A percentile compares a stretch with the other conserved stretches of the same genome.
phyloP scores from a whole-genome alignment of 192 early-diverging fungal genomes.

The Backusella psychrophila region DNA sequence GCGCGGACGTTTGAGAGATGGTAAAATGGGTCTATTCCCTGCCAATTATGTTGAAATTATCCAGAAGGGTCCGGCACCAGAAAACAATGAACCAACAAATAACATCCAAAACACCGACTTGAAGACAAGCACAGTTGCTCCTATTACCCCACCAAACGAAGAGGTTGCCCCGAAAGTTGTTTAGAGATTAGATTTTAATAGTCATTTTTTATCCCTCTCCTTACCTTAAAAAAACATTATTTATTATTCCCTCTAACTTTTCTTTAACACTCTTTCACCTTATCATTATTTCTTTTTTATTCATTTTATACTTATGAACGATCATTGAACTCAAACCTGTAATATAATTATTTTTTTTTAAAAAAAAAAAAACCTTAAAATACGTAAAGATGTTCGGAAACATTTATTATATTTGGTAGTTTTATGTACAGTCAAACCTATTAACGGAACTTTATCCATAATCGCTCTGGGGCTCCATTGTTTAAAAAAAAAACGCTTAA shows the following conservation, averaged over 20 bases:
- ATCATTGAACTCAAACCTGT: conserved; percentile 6
- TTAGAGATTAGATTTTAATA: neutral
- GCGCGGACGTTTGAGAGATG: conserved; percentile 80
- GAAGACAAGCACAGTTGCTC: neutral
- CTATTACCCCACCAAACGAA: neutral
- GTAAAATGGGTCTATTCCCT: conserved; percentile 88
- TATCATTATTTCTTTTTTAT: neutral
- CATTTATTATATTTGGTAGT: too few species aligned
- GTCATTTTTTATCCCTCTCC: neutral
- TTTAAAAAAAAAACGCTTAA: neutral
- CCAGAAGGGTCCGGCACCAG: conserved; percentile 52
- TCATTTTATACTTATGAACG: conserved; percentile 6
- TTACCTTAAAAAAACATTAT: neutral
- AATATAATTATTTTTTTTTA: conserved; percentile 6
- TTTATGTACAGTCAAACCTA: too few species aligned
- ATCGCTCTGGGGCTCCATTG: too few species aligned
- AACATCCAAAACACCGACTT: neutral
- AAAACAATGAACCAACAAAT: neutral
- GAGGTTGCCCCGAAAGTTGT: conserved; percentile 1
- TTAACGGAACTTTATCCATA: too few species aligned
- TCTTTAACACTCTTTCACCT: neutral
- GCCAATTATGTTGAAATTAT: conserved; percentile 90
- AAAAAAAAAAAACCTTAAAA: neutral
- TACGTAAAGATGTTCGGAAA: neutral
- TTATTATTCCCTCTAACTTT: neutral